Base-by-base conservation (phyloP, 306 rosid species). In the Neltuma alba region DNA sequence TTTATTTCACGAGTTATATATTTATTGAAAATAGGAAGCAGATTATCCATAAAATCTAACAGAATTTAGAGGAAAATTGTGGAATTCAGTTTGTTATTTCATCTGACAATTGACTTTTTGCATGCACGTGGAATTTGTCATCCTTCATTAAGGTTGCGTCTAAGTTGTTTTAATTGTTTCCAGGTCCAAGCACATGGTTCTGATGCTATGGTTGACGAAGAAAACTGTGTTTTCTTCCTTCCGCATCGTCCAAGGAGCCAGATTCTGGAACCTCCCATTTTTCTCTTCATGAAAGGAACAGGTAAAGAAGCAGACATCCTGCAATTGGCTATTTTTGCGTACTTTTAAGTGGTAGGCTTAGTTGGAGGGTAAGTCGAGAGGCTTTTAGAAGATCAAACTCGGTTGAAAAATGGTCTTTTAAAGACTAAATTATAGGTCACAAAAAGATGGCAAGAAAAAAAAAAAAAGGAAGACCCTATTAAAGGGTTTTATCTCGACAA, bases 201-300 rank as follows among this genome's bases (percentile, higher is more conserved):
- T 11, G 97, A 95, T 84, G 99, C 96, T n/a, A 91, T 93, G 99
- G 98, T 91, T 30, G 99, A 95, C 52, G 99, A 95, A 85, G 99
- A 93, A 70, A 93, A 90, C 77, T 95, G 99, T 71, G 93, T 91
- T 25, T 95, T 95, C 87, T 95, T 95, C 86, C 98, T 95, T 72
- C 99, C 99, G 0, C 99, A 95, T 77, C 97, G 99, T 54, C 98
- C 99, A 25, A 85, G 99, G 81, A 89, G 94, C 68, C 86, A 83
- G 85, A 87, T 95, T 73, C 73, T 86, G 36, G 98, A 95, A 80
- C 87, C 78, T 55, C 99, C 99, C 9, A 87, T 95, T 82, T 95
- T 95, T 79, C 99, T 95, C 74, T 95, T 95, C 89, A 95, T 95
- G 99, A 95, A 93, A 90, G 99, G 99, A 88, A 95, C 99, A 89